Evolutionary conservation across 2,329 filamentous ascomycete genomes (phyloP), one percentile per base, ranked within the genome.

Genomic region (Talaromyces pinophilus): DNA sequence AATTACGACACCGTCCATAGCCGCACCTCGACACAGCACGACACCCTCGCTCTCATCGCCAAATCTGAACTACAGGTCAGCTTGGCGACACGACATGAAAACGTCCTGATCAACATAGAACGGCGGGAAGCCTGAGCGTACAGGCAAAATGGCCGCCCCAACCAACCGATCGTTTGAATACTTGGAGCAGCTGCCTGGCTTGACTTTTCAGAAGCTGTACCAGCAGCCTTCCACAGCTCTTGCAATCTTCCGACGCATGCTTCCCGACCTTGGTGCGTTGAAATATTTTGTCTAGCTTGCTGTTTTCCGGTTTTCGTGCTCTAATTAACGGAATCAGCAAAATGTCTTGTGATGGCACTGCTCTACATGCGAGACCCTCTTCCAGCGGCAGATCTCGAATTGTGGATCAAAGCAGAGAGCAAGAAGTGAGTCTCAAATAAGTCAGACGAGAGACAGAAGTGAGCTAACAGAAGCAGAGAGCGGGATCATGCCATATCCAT

Each of bases 241-340:
- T 71, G 95, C 95, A 71, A 93, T 99, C 74, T 98, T 98, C 78
- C 88, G 95, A 71, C 93, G 95, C 81, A 97, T 99, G 93, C 86
- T 99, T 67, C 92, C 95, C 66, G 91, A 96, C 75, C 82, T 98
- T 68, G 92, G 91, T 93, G 84, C 74, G 82, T 72, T 30, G 46
- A 17, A 19, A 46, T 50, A 55, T 19, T 54, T 2, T 54, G 13
- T 54, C 7, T 54, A 15, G 30, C 15, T 13, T 19, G 7, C 17
- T 11, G 17, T 33, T 19, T 54, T 11, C 15, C 7, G 28, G 22
- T 5, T 13, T 6, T 35, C 30, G 3, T 55, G 17, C 40, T 57
- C 54, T 57, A 40, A 57, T 57, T 22, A 5, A 22, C 1, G 38
- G 60, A 28, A 22, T 63, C 22, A 92, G 94, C 95, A 72, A 98